Evolutionary conservation across 768 basidiomycete genomes (phyloP), one percentile per base, ranked within the genome.

Genomic region (Lentinula detonsa): DNA sequence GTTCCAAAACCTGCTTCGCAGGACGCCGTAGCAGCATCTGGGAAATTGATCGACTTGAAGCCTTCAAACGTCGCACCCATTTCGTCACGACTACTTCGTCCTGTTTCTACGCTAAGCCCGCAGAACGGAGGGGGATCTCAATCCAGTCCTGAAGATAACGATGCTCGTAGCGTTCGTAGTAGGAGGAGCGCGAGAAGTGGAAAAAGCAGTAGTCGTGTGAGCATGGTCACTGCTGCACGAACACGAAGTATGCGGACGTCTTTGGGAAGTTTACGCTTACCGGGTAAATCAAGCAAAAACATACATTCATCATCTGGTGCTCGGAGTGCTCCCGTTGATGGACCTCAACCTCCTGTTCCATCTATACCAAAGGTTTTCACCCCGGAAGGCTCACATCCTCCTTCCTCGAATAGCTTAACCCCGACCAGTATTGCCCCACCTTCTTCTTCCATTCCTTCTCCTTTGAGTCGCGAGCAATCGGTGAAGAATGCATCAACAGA

Each of bases 261-360:
- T 4, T 83, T 86, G 64, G 80, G 83, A 23, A 90, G 87, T 67
- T 73, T 92, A 7, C 82, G 90, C 1, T 73, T 90, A 23, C 85
- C 83, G 0, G 73, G 72, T 62, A 54, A 68, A 70, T 48, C 46
- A 21, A 64, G 64, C 43, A 8, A 31, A 62, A 18, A 50, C n/a
- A 10, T 68, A 1, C n/a, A 62, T 60, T 3, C 74, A 66, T n/a
- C 77, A 66, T 31, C 76, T 70, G 39, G 71, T 73, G 1, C 75
- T 69, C 15, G 73, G 5, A 60, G 50, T 60, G 49, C 59, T 8
- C 59, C 28, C 3, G 45, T 21, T 4, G 45, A 50, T 4, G 34
- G 46, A 70, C 59, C 67, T 71, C 49, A 78, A 68, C 63, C 64
- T 0, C 74, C 71, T n/a, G 61, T 75, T 2, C 73, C 73, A 0